Conservation (phyloP, 139 green algal species). For the Trebouxia sp. region DNA sequence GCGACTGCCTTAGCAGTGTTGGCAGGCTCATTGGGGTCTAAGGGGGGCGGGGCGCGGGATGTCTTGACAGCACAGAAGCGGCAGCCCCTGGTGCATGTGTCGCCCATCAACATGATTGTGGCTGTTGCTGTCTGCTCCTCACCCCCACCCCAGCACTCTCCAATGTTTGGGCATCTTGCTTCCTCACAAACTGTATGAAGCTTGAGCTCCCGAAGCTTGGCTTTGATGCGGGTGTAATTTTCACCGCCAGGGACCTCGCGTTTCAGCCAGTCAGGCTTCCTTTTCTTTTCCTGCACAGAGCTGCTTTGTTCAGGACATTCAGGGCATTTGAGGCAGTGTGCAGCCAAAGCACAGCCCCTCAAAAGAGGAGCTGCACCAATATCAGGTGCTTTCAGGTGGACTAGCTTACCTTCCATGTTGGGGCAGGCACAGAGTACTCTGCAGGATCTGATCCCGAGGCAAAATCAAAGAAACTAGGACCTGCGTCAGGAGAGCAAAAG, state of each 20-base stretch:
- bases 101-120: conserved; percentile 99
- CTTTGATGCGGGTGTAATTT: conserved; percentile 82
- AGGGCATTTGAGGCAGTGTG: too few species aligned
- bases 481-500: not conserved
- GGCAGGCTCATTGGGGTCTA: conserved; percentile 91
- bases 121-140: conserved; percentile 94
- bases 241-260: conserved; percentile 84
- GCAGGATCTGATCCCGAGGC: conserved; percentile 36
- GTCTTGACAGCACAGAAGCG: conserved; percentile 98
- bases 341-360: too few species aligned
- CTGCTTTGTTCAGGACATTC: too few species aligned
- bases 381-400: too few species aligned
- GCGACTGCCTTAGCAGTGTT: conserved; percentile 87
- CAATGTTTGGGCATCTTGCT: conserved; percentile 95
- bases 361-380: too few species aligned
- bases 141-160: conserved; percentile 84
- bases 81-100: conserved; percentile 92
- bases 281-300: conserved; percentile 65
- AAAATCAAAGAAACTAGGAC: conserved; percentile 54
- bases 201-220: conserved; percentile 94
- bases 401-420: conserved; percentile 68
- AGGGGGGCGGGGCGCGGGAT: conserved; percentile 77
- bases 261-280: conserved; percentile 99
- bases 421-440: conserved; percentile 80
- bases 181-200: conserved; percentile 97